A percentile compares a stretch with the other conserved stretches of the same genome.
Evolutionary conservation across 148 eudicot species (phyloP).

Genomic region (Limonium bicolor): DNA sequence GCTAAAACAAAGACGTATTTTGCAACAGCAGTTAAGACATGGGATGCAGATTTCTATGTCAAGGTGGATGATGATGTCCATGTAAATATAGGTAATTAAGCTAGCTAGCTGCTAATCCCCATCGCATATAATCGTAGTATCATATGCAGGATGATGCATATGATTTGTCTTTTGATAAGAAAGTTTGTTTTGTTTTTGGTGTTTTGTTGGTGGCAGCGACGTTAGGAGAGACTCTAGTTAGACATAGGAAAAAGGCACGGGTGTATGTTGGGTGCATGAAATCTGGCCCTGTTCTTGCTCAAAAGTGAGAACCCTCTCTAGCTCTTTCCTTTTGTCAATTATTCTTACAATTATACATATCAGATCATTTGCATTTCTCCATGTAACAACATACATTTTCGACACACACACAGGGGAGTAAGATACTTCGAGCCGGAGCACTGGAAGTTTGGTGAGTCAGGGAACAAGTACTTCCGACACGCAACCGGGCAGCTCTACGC

Average conservation of each 20-base stretch:
- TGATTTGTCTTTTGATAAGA: neutral
- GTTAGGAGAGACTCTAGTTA: slow-evolving; percentile 5
- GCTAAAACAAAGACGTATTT: slow-evolving; percentile 13
- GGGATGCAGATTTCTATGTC: slow-evolving; percentile 14
- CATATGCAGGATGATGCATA: neutral
- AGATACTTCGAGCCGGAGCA: slow-evolving; percentile 12
- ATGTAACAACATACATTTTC: no score
- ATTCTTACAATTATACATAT: neutral
- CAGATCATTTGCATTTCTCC: neutral
- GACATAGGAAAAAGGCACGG: slow-evolving; percentile 7
- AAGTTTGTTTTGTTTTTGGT: neutral
- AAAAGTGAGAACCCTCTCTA: slow-evolving; percentile 3
- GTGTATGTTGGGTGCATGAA: slow-evolving; percentile 17
- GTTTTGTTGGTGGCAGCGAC: slow-evolving; percentile 4
- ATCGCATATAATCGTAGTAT: neutral
- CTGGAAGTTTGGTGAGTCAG: slow-evolving; percentile 12
- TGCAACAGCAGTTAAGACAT: slow-evolving; percentile 6
- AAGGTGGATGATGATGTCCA: slow-evolving; percentile 15
- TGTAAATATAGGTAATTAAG: slow-evolving; percentile 12
- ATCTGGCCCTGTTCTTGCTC: slow-evolving; percentile 13
- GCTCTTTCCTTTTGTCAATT: neutral
- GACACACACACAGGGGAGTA: slow-evolving; percentile 16
- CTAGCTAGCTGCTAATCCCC: neutral
- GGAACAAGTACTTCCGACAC: slow-evolving; percentile 14
- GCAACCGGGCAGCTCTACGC: slow-evolving; percentile 14